Percentiles rank a stretch among this genome's conserved stretches.
Conservation (phyloP, 1,284 basidiomycete species). For the Mycena sp. region DNA sequence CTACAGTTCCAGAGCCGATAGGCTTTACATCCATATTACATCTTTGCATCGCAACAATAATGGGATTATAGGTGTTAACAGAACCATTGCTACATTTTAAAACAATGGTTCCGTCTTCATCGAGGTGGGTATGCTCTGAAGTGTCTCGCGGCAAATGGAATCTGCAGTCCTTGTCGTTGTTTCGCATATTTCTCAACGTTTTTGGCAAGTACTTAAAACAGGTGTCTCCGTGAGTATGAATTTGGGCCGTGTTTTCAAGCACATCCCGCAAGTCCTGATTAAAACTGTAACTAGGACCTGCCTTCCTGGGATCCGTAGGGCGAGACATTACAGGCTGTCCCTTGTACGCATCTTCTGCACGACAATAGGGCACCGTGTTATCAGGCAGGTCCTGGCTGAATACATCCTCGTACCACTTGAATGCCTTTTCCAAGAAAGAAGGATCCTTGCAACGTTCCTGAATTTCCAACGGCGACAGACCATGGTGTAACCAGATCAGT, state of each 20-base stretch:
- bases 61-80: neutral
- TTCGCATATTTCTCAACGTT: too few species aligned
- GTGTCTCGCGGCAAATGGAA: too few species aligned
- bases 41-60: neutral
- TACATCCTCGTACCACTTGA: neutral
- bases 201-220: too few species aligned
- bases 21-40: neutral
- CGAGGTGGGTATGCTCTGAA: neutral
- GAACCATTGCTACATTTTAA: neutral
- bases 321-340: neutral
- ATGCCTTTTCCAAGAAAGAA: neutral
- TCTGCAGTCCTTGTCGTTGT: too few species aligned
- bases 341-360: neutral
- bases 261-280: too few species aligned
- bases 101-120: neutral
- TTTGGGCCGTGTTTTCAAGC: too few species aligned
- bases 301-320: too few species aligned
- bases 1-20: neutral
- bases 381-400: neutral
- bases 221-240: too few species aligned
- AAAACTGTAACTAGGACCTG: too few species aligned
- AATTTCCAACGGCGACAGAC: neutral
- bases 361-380: neutral
- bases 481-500: neutral
- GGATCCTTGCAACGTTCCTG: neutral